Percentiles rank a stretch among this genome's conserved stretches.
Conservation (phyloP, 257 asterid species). For the Solanum paucissectum region DNA sequence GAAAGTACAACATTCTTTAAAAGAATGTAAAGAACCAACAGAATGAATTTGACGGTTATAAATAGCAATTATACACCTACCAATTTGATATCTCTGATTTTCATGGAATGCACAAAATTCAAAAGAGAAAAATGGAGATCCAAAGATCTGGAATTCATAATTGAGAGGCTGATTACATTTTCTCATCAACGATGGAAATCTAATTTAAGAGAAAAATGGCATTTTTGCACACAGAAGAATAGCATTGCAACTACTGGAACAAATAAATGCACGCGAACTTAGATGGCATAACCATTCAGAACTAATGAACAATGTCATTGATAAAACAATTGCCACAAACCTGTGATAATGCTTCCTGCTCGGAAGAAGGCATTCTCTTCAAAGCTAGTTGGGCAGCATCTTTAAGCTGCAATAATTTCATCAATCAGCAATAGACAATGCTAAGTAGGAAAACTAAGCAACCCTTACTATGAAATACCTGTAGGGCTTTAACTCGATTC, state of each 20-base stretch:
- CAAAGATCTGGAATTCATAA: background rate
- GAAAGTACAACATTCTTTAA: background rate
- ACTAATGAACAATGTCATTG: background rate
- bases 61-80: background rate
- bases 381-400: constrained; percentile 98
- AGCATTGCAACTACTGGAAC: background rate
- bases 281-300: background rate
- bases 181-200: background rate
- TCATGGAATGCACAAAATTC: background rate
- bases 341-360: constrained; percentile 96
- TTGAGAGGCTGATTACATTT: background rate
- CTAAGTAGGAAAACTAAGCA: constrained; percentile 1
- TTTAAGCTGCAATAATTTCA: constrained; percentile 47
- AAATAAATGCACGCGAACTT: background rate
- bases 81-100: background rate
- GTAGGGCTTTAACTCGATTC: constrained; percentile 92
- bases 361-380: constrained; percentile 85
- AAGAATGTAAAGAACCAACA: background rate
- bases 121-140: background rate
- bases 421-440: constrained; percentile 8
- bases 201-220: background rate
- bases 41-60: background rate
- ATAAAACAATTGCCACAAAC: constrained; percentile 23
- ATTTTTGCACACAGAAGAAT: background rate
- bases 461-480: constrained; percentile 37